A percentile compares a stretch with the other conserved stretches of the same genome.
phyloP scores from a whole-genome alignment of 768 basidiomycete genomes.

The Tephrocybe sp. region DNA sequence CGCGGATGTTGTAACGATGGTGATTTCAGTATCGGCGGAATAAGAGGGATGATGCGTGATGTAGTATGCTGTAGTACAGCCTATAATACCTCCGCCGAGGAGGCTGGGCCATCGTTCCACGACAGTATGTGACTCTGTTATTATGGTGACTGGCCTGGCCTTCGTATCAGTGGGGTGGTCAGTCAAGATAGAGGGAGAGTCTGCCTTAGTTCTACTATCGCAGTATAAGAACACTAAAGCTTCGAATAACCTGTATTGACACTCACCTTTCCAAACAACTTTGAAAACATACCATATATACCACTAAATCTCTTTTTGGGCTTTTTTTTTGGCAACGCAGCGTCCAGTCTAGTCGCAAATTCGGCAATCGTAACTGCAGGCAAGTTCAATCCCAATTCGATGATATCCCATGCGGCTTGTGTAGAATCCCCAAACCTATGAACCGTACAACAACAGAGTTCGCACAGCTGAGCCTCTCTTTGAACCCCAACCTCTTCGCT shows the following conservation, averaged over 20 bases:
- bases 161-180: too few species aligned
- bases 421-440: conserved; percentile 3
- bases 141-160: not conserved
- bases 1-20: conserved; percentile 70
- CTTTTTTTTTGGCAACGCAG: not conserved
- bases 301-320: not conserved
- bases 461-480: not conserved
- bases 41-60: conserved; percentile 59
- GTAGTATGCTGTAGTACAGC: conserved; percentile 83
- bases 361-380: not conserved
- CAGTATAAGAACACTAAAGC: not conserved
- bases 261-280: not conserved
- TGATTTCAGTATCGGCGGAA: conserved; percentile 42
- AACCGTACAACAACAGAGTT: not conserved
- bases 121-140: not conserved
- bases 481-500: not conserved
- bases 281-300: not conserved
- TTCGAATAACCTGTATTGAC: not conserved
- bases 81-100: conserved; percentile 81
- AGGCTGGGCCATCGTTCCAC: conserved; percentile 7
- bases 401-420: conserved; percentile 7
- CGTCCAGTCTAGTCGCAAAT: conserved; percentile 1
- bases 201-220: not conserved
- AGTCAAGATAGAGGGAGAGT: too few species aligned
- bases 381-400: not conserved